Conservation (phyloP, 164 flowering plant genomes). For the Vitis riparia region DNA sequence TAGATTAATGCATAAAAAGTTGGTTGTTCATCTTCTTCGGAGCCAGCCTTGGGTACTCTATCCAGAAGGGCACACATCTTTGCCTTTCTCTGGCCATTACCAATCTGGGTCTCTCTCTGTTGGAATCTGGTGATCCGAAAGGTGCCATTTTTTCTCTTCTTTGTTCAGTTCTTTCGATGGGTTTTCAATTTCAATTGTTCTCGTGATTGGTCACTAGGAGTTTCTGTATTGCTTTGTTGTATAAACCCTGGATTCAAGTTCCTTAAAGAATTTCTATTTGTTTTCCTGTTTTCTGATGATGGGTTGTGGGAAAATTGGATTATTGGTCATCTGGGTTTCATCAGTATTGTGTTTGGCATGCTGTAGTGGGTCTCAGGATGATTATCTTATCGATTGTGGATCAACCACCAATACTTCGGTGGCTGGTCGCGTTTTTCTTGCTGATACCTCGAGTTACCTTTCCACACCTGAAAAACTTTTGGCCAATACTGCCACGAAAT, state of each 20-base stretch:
- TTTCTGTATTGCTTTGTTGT: constrained; percentile 3
- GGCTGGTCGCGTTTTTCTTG: constrained; percentile 41
- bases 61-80: constrained; percentile 1
- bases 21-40: background rate
- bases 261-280: background rate
- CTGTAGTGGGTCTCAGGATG: constrained; percentile 47
- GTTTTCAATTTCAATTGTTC: constrained; percentile 4
- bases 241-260: constrained; percentile 5
- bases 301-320: constrained; percentile 21
- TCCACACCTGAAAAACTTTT: constrained; percentile 42
- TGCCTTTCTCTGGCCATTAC: background rate
- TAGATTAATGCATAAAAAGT: constrained; percentile 1
- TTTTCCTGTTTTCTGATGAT: constrained; percentile 23
- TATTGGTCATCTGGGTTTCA: constrained; percentile 31
- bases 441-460: constrained; percentile 52
- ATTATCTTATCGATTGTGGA: constrained; percentile 69
- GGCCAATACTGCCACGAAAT: constrained; percentile 31
- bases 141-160: constrained; percentile 15
- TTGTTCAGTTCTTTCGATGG: constrained; percentile 7
- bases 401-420: constrained; percentile 42
- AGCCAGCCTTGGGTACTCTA: too few species aligned
- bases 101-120: background rate
- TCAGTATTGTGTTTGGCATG: constrained; percentile 22
- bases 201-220: background rate
- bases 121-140: constrained; percentile 4